These are phyloP conservation scores for Cantharellus cinnabarinus DNA, from an alignment of 768 basidiomycete species.

Conservation along the genomic window DNA sequence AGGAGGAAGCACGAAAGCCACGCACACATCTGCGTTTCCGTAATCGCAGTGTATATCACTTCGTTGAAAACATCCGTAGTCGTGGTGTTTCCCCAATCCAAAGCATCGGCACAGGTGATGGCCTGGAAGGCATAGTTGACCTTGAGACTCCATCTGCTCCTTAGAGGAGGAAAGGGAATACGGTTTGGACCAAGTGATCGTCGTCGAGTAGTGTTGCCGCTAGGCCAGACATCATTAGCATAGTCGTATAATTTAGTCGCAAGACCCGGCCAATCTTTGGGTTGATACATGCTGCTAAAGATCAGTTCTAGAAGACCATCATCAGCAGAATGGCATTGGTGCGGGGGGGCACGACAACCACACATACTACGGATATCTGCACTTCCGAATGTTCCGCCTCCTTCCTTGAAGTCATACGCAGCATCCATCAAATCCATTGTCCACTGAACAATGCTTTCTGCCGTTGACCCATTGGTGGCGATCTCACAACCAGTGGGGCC, in stretches of 20 bases:
- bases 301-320: neutral
- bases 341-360: neutral
- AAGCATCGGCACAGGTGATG: conserved; percentile 4
- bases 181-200: neutral
- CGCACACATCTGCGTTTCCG: neutral
- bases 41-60: neutral
- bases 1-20: neutral
- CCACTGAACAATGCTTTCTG: neutral
- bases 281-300: conserved; percentile 1
- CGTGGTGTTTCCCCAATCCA: conserved; percentile 1
- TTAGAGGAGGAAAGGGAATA: neutral
- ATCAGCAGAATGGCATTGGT: neutral
- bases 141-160: neutral
- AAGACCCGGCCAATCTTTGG: neutral
- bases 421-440: neutral
- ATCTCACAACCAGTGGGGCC: conserved; percentile 1
- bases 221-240: neutral
- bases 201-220: neutral
- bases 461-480: neutral
- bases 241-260: neutral
- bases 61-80: conserved; percentile 5
- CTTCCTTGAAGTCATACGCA: conserved; percentile 1
- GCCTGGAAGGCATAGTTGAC: conserved; percentile 1
- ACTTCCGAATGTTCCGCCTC: neutral
- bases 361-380: conserved; percentile 1